Percentiles rank a stretch among this genome's conserved stretches.
Conservation (phyloP, 2,329 filamentous ascomycete species). For the Gyromitra esculenta region DNA sequence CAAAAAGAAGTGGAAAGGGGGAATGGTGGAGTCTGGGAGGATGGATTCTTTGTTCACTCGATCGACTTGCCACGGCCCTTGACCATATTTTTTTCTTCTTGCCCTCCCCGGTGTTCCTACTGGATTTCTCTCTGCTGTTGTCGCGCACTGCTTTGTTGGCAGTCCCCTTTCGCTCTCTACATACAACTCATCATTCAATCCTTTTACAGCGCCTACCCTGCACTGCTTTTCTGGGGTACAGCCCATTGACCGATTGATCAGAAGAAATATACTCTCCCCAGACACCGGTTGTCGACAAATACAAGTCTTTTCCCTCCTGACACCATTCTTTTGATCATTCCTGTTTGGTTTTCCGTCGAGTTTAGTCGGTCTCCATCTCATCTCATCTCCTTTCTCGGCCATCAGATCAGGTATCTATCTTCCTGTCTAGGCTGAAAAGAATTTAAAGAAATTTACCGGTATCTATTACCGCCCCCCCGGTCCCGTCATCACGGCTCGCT, state of each 20-base stretch:
- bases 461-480: conserved; percentile 32
- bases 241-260: conserved; percentile 35
- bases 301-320: conserved; percentile 49
- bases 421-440: conserved; percentile 48
- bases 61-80: conserved; percentile 26
- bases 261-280: conserved; percentile 37
- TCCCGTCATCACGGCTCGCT: conserved; percentile 50
- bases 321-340: conserved; percentile 49
- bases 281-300: conserved; percentile 52
- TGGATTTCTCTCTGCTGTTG: conserved; percentile 46
- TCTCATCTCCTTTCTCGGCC: conserved; percentile 52
- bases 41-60: conserved; percentile 38
- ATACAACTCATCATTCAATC: conserved; percentile 51
- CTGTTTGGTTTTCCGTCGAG: conserved; percentile 44
- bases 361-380: conserved; percentile 48
- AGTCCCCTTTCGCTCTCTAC: conserved; percentile 51
- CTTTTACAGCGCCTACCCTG: conserved; percentile 43
- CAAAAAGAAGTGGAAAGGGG: conserved; percentile 41
- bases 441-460: conserved; percentile 33
- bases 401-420: conserved; percentile 39
- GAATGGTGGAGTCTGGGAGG: conserved; percentile 29
- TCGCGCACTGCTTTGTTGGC: conserved; percentile 53
- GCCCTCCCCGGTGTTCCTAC: conserved; percentile 39
- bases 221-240: conserved; percentile 45
- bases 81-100: conserved; percentile 43